These are phyloP conservation scores for Nothomitra cinnamomea DNA, from an alignment of 2,329 filamentous ascomycete species.

Conservation along the genomic window DNA sequence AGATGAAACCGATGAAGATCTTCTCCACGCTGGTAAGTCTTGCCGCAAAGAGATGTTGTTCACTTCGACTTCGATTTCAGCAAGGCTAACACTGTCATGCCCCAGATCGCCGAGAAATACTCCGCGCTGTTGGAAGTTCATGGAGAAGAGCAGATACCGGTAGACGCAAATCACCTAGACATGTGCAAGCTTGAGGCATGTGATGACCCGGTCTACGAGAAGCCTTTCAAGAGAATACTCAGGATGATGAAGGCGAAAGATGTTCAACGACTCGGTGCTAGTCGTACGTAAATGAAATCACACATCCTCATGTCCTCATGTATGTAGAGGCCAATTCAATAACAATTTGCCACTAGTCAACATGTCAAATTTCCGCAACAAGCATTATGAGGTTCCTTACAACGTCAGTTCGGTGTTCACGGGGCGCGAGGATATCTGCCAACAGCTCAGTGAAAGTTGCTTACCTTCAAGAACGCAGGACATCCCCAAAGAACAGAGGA, in stretches of 20 bases:
- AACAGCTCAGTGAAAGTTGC: not conserved
- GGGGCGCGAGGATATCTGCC: too few relatives aligned
- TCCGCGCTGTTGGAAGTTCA: conserved; percentile 21
- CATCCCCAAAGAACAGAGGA: not conserved
- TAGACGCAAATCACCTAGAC: not conserved
- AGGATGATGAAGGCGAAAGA: too few relatives aligned
- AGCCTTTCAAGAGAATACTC: too few relatives aligned
- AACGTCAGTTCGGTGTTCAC: too few relatives aligned
- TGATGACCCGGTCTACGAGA: not conserved
- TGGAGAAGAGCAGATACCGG: conserved; percentile 13
- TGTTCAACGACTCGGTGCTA: too few relatives aligned
- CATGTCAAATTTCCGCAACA: not conserved
- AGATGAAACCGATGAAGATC: too few relatives aligned
- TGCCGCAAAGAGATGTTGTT: not conserved
- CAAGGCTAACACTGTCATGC: conserved; percentile 8
- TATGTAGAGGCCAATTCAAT: not conserved
- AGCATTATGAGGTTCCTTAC: conserved; percentile 2
- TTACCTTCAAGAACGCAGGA: not conserved
- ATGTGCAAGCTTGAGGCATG: not conserved
- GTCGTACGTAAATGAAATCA: too few relatives aligned
- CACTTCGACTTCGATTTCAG: not conserved
- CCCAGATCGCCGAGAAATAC: conserved; percentile 21
- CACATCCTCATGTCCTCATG: not conserved
- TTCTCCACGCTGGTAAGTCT: conserved; percentile 7
- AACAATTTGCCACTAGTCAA: not conserved